phyloP scores from a whole-genome alignment of 169 alveolate species.

The Eimeria sp. region DNA sequence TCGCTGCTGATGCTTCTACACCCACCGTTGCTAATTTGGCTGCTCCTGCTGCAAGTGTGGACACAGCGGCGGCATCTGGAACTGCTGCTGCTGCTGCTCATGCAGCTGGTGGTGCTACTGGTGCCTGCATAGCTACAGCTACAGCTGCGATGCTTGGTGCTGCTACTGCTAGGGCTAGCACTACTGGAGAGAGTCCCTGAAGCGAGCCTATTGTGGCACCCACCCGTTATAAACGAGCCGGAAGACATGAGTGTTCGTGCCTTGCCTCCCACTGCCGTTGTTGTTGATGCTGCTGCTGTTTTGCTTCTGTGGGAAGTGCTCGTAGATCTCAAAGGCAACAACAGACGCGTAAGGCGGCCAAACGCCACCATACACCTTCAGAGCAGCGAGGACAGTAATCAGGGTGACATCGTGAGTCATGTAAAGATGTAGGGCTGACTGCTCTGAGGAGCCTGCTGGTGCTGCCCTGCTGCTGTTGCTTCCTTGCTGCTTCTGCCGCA shows the following conservation, averaged over 20 bases:
- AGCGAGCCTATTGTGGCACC: not conserved
- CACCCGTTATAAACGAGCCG: conserved; percentile 61
- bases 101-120: too few relatives aligned
- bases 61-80: too few relatives aligned
- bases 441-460: conserved; percentile 15
- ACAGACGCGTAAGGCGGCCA: conserved; percentile 59
- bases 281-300: conserved; percentile 38
- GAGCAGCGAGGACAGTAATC: conserved; percentile 51
- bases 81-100: conserved; percentile 1
- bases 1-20: conserved; percentile 10
- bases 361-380: conserved; percentile 55
- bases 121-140: not conserved
- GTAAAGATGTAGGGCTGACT: not conserved
- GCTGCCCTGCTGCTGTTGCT: not conserved
- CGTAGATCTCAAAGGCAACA: conserved; percentile 59
- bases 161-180: not conserved
- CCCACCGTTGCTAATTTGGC: not conserved
- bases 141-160: not conserved
- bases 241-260: not conserved
- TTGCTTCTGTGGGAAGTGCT: conserved; percentile 46
- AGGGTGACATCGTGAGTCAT: conserved; percentile 66
- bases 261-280: not conserved
- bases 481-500: conserved; percentile 38
- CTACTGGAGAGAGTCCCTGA: not conserved
- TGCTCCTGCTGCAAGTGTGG: not conserved